Percentiles rank a stretch among this genome's conserved stretches.
Evolutionary conservation across 2,329 filamentous ascomycete species (phyloP).

Genomic region (Myriosclerotinia curreyana): DNA sequence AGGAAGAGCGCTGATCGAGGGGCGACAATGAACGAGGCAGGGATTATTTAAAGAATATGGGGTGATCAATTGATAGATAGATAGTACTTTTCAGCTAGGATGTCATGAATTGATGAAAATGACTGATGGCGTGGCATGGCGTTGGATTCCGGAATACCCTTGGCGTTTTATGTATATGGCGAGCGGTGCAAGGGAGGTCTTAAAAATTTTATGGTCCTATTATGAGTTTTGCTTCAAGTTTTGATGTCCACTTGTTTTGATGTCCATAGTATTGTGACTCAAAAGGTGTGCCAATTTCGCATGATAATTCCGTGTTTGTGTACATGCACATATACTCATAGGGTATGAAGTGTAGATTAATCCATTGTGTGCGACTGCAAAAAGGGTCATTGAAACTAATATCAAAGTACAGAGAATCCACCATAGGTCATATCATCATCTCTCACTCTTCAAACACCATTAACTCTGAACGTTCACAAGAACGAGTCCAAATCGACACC

Average conservation of each 20-base stretch:
- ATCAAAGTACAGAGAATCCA: neutral
- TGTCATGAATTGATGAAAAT: slow-evolving; percentile 14
- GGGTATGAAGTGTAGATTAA: neutral
- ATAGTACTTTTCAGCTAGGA: slow-evolving; percentile 4
- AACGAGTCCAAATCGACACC: slow-evolving; percentile 27
- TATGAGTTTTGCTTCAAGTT: neutral
- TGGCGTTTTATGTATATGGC: slow-evolving; percentile 17
- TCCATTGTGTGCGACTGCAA: neutral
- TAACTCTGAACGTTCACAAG: neutral
- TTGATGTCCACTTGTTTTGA: neutral
- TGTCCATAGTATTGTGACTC: neutral
- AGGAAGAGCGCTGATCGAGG: slow-evolving; percentile 36
- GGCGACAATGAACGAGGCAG: slow-evolving; percentile 25
- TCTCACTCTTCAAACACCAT: neutral
- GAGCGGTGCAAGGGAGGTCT: neutral
- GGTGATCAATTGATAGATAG: slow-evolving; percentile 1
- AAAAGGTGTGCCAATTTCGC: neutral
- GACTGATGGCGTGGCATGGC: slow-evolving; percentile 16
- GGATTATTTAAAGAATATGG: neutral
- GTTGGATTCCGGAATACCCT: slow-evolving; percentile 23
- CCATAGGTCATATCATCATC: neutral
- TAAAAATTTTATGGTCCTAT: neutral
- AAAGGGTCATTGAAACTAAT: neutral
- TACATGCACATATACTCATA: neutral
- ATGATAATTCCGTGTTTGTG: neutral